Evolutionary conservation across 352 stramenopile genomes (phyloP).

Genomic region (Phytopythium helicoides): DNA sequence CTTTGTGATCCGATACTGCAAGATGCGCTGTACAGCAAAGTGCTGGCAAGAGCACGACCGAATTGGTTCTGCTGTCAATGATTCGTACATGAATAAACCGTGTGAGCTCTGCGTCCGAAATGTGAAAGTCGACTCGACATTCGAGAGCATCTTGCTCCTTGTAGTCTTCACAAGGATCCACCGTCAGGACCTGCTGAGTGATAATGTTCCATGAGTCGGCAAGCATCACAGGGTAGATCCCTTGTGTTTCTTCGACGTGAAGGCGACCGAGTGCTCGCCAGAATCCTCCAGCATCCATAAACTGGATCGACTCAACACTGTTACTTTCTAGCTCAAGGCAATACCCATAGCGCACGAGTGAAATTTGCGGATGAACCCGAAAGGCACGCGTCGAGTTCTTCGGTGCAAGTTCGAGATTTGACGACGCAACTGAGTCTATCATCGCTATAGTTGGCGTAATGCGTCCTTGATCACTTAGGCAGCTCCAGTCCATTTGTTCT

Average conservation of each 20-base stretch:
- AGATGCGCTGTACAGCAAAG: conserved; percentile 30
- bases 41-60: conserved; percentile 27
- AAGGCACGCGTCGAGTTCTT: conserved; percentile 27
- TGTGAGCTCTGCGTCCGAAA: conserved; percentile 46
- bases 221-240: conserved; percentile 41
- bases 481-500: conserved; percentile 15
- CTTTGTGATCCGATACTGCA: conserved; percentile 5
- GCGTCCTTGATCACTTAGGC: background rate
- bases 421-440: conserved; percentile 37
- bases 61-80: conserved; percentile 38
- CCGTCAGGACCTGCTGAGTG: conserved; percentile 40
- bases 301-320: background rate
- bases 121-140: conserved; percentile 53
- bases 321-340: conserved; percentile 43
- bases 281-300: conserved; percentile 1
- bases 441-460: conserved; percentile 22
- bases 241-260: conserved; percentile 48
- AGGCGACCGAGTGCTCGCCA: conserved; percentile 44
- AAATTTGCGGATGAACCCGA: conserved; percentile 41
- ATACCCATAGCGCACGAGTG: conserved; percentile 48
- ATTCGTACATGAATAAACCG: conserved; percentile 46
- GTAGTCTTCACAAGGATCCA: background rate
- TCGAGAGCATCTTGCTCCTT: conserved; percentile 15
- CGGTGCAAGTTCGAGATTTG: conserved; percentile 22
- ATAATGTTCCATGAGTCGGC: conserved; percentile 52